These are phyloP conservation scores for Coprinopsis marcescibilis DNA, from an alignment of 768 basidiomycete species.

Conservation along the genomic window DNA sequence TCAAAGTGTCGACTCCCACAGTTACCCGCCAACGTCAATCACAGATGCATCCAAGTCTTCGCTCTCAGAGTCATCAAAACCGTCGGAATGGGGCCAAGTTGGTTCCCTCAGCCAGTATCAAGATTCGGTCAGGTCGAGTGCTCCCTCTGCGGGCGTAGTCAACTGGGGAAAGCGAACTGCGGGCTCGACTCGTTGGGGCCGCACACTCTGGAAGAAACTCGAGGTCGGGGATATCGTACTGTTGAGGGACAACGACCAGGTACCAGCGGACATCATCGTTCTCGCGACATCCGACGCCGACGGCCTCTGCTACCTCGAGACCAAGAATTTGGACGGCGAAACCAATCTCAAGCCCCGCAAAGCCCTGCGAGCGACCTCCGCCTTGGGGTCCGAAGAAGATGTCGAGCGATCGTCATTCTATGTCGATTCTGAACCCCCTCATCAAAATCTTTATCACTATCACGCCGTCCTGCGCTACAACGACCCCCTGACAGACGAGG, in stretches of 20 bases:
- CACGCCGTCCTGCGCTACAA: slow-evolving; percentile 79
- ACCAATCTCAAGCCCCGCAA: slow-evolving; percentile 90
- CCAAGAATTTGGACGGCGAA: slow-evolving; percentile 97
- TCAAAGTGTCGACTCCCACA: slow-evolving; percentile 59
- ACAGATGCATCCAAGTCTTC: slow-evolving; percentile 30
- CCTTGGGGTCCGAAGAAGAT: slow-evolving; percentile 82
- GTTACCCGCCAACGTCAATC: slow-evolving; percentile 49
- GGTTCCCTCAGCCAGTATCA: slow-evolving; percentile 47
- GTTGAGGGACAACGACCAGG: slow-evolving; percentile 89
- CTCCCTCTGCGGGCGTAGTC: slow-evolving; percentile 61
- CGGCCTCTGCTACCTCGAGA: slow-evolving; percentile 92
- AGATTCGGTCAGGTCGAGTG: slow-evolving; percentile 50
- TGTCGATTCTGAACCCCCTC: slow-evolving; percentile 90
- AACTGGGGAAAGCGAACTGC: slow-evolving; percentile 65
- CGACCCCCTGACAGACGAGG: slow-evolving; percentile 43
- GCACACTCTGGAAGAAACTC: slow-evolving; percentile 97
- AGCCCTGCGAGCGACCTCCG: slow-evolving; percentile 68
- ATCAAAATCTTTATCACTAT: slow-evolving; percentile 89
- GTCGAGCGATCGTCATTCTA: slow-evolving; percentile 81
- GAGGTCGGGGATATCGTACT: slow-evolving; percentile 96
- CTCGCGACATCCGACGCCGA: slow-evolving; percentile 89
- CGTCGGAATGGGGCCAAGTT: slow-evolving; percentile 31
- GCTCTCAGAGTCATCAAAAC: slow-evolving; percentile 29
- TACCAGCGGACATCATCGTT: slow-evolving; percentile 93
- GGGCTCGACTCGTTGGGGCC: slow-evolving; percentile 84